phyloP scores from a whole-genome alignment of 2,329 filamentous ascomycete genomes.

The Colletotrichum kahawae region DNA sequence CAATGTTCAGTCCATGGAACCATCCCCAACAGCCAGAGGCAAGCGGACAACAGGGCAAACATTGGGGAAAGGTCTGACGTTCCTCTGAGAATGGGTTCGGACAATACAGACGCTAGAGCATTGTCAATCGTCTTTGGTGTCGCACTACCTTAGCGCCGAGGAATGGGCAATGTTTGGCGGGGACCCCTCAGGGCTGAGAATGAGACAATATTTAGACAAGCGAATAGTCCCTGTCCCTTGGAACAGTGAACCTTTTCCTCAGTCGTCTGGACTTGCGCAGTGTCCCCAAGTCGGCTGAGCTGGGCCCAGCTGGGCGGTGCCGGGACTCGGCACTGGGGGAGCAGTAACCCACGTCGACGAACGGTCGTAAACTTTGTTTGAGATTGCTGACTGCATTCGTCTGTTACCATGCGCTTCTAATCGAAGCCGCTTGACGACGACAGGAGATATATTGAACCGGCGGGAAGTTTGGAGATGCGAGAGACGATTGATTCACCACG shows the following conservation, averaged over 20 bases:
- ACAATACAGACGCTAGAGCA: slow-evolving; percentile 6
- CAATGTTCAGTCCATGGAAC: not conserved
- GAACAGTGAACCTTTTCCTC: too few species aligned
- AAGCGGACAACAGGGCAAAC: not conserved
- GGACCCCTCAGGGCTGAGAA: not conserved
- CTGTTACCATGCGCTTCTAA: not conserved
- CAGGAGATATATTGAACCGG: not conserved
- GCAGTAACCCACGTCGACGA: not conserved
- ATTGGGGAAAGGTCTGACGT: not conserved
- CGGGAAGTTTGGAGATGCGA: not conserved
- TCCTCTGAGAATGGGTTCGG: not conserved
- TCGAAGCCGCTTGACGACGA: not conserved
- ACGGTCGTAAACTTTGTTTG: not conserved
- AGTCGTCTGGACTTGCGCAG: not conserved
- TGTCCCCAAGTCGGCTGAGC: not conserved
- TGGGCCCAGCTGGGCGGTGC: not conserved
- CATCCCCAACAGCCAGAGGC: not conserved
- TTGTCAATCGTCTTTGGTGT: not conserved
- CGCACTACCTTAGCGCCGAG: not conserved
- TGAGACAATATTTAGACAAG: not conserved
- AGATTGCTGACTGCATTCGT: not conserved
- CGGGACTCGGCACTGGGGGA: not conserved
- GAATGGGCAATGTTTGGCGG: not conserved
- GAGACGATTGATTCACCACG: not conserved
- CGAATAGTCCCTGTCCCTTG: not conserved